Percentiles rank a stretch among this genome's conserved stretches.
Conservation (phyloP, 805 yeast species). For the Isabelozyma pseudorhagii region DNA sequence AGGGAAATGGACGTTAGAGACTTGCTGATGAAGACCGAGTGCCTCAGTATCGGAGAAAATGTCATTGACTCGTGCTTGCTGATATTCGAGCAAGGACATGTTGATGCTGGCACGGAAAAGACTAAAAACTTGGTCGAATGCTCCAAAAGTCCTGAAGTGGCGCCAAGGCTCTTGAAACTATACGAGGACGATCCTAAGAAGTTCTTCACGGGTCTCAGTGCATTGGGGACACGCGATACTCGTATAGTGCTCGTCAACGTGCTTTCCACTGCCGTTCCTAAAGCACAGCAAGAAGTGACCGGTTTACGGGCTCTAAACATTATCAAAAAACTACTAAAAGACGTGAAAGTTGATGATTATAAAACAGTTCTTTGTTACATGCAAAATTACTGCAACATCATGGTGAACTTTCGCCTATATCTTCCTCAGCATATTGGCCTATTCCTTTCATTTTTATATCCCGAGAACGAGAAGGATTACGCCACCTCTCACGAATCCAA, state of each 20-base stretch:
- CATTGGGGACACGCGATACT: constrained; percentile 8
- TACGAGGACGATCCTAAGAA: constrained; percentile 12
- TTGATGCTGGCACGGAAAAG: neutral
- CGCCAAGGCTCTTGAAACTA: constrained; percentile 10
- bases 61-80: neutral
- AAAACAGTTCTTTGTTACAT: constrained; percentile 7
- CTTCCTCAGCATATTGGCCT: constrained; percentile 18
- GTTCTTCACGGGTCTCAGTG: constrained; percentile 12
- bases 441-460: constrained; percentile 15
- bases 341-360: neutral
- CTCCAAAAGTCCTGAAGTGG: constrained; percentile 8
- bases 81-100: neutral
- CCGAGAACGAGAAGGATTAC: constrained; percentile 6
- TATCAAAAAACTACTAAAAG: neutral
- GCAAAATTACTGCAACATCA: constrained; percentile 15
- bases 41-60: neutral
- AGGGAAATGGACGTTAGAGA: neutral
- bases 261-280: neutral
- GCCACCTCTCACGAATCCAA: constrained; percentile 6
- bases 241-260: constrained; percentile 11
- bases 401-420: constrained; percentile 13
- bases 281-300: neutral
- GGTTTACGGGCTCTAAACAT: constrained; percentile 5
- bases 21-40: neutral
- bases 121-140: constrained; percentile 3